phyloP scores from a whole-genome alignment of 2,329 filamentous ascomycete species.

The Sordariomycetes sp. region DNA sequence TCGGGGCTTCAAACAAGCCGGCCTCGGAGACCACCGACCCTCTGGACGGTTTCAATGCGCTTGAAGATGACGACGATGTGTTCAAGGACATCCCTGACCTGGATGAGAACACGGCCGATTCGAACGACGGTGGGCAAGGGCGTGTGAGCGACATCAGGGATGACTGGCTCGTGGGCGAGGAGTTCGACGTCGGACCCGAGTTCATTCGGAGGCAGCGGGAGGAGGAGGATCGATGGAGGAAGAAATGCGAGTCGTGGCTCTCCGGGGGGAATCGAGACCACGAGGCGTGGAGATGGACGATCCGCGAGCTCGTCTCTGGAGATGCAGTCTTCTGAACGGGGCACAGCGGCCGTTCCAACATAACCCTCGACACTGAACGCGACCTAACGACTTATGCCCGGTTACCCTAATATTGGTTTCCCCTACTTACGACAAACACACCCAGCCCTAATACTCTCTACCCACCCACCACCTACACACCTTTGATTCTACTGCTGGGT shows the following conservation, averaged over 20 bases:
- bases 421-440: not conserved
- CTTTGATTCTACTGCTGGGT: not conserved
- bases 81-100: conserved; percentile 94
- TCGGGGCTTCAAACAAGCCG: conserved; percentile 34
- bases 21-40: conserved; percentile 42
- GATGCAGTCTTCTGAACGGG: conserved; percentile 12
- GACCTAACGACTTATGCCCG: not conserved
- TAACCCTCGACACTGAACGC: not conserved
- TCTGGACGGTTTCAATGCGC: conserved; percentile 54
- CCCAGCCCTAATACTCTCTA: not conserved
- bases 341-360: not conserved
- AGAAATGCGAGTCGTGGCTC: conserved; percentile 82
- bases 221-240: conserved; percentile 85
- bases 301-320: conserved; percentile 45
- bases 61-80: conserved; percentile 73
- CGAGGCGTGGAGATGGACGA: conserved; percentile 69
- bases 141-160: conserved; percentile 55
- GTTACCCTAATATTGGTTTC: not conserved
- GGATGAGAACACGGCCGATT: conserved; percentile 53
- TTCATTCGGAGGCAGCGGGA: conserved; percentile 83
- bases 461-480: not conserved
- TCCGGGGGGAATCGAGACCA: conserved; percentile 38
- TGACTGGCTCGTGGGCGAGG: conserved; percentile 83
- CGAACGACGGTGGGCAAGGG: conserved; percentile 31
- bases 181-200: conserved; percentile 94